These are phyloP conservation scores for Annona squamosa DNA, from an alignment of 164 flowering plant species.

Conservation along the genomic window DNA sequence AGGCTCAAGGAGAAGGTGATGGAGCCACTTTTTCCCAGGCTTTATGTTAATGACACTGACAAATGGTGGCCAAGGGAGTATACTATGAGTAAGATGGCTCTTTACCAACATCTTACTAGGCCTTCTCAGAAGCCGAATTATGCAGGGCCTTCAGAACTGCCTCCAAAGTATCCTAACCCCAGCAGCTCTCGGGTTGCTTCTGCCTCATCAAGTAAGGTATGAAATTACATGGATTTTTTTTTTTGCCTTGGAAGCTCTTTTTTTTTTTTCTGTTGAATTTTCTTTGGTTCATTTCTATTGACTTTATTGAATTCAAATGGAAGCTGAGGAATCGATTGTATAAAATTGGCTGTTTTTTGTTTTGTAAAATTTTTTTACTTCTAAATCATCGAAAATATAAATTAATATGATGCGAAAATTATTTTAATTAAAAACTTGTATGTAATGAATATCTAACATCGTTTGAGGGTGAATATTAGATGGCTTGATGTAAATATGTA, in stretches of 20 bases:
- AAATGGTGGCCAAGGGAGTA: constrained; percentile 81
- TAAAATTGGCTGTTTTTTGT: not conserved
- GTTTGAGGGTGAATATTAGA: not conserved
- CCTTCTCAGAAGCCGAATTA: constrained; percentile 51
- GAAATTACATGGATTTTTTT: not conserved
- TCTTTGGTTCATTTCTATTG: not conserved
- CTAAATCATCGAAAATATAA: not conserved
- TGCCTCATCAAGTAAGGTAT: constrained; percentile 41
- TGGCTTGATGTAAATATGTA: not conserved
- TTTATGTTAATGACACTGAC: constrained; percentile 75
- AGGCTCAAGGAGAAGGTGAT: constrained; percentile 35
- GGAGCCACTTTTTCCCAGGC: constrained; percentile 73
- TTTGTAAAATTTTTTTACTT: not conserved
- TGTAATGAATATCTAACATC: too few relatives aligned
- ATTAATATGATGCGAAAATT: not conserved
- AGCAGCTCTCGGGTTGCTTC: constrained; percentile 25
- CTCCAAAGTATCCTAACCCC: constrained; percentile 20
- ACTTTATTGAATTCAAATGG: not conserved
- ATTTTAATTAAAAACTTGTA: too few relatives aligned
- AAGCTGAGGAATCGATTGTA: not conserved
- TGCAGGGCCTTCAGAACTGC: constrained; percentile 27
- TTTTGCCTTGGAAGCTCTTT: not conserved
- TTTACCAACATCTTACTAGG: constrained; percentile 59
- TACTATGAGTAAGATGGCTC: constrained; percentile 88
- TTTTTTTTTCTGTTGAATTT: not conserved